Conservation (phyloP, 2,329 filamentous ascomycete species). For the Colletotrichum truncatum region DNA sequence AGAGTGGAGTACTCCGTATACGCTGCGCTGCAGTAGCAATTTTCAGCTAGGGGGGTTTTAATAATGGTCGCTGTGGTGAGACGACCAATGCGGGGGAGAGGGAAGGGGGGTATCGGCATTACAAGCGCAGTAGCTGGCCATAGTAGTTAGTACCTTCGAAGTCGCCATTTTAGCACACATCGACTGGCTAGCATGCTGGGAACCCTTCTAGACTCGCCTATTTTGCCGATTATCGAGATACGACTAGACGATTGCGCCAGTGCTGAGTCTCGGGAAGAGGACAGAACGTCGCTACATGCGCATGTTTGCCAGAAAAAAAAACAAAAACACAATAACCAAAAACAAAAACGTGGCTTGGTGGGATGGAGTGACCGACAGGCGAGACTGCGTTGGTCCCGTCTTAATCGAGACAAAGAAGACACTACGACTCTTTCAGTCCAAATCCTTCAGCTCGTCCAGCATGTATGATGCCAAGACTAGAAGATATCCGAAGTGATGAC, state of each 20-base stretch:
- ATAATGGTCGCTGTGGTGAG: constrained; percentile 7
- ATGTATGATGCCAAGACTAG: not conserved
- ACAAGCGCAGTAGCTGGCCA: not conserved
- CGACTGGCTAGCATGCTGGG: not conserved
- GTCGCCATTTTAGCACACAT: not conserved
- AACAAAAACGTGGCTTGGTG: constrained; percentile 5
- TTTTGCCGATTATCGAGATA: constrained; percentile 16
- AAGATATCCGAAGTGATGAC: constrained; percentile 9
- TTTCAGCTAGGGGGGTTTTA: not conserved
- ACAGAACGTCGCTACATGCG: not conserved
- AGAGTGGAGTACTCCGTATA: not conserved
- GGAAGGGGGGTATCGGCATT: not conserved
- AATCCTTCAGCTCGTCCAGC: not conserved
- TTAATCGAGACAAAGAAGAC: constrained; percentile 9
- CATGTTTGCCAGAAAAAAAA: too few species aligned
- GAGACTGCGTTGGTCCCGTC: constrained; percentile 1
- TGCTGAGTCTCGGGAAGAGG: not conserved
- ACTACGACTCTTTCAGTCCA: not conserved
- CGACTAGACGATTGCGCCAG: not conserved
- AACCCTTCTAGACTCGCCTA: not conserved
- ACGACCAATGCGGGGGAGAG: constrained; percentile 23
- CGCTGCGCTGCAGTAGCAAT: not conserved
- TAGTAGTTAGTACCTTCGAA: not conserved
- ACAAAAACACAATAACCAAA: too few species aligned
- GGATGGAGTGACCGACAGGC: not conserved